These are phyloP conservation scores for Colletotrichum godetiae DNA, from an alignment of 2,329 filamentous ascomycete genomes.

Conservation along the genomic window DNA sequence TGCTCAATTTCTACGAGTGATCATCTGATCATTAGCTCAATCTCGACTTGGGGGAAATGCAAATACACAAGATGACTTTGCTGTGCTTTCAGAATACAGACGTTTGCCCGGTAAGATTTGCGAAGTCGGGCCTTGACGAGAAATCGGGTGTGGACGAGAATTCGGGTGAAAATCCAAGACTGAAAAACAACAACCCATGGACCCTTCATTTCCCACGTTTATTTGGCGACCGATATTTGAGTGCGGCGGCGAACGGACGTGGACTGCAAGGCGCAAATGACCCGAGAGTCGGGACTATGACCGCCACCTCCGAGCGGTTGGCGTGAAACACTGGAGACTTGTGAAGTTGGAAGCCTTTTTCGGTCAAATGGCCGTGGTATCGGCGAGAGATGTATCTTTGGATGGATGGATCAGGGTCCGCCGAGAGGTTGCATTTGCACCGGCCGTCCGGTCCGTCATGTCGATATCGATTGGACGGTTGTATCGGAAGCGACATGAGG, in stretches of 20 bases:
- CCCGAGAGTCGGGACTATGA: conserved; percentile 3
- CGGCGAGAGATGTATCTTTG: not conserved
- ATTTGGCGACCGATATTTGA: conserved; percentile 8
- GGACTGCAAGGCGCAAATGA: not conserved
- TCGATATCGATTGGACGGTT: not conserved
- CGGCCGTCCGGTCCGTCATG: not conserved
- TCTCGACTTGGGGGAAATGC: not conserved
- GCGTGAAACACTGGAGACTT: not conserved
- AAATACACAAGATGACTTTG: not conserved
- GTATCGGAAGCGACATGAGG: conserved; percentile 26
- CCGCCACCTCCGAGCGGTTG: conserved; percentile 10
- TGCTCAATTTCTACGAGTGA: not conserved
- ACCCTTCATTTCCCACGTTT: conserved; percentile 12
- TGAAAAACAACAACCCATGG: not conserved
- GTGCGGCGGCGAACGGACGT: not conserved
- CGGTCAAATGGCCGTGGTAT: not conserved
- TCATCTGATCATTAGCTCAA: not conserved
- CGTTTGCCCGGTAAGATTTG: not conserved
- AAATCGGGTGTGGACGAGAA: no score
- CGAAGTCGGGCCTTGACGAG: no score
- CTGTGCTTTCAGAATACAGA: not conserved
- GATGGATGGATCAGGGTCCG: not conserved
- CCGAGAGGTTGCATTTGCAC: conserved; percentile 1
- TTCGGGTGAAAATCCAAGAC: not conserved
- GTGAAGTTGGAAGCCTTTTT: not conserved